Percentiles rank a stretch among this genome's conserved stretches.
Conservation (phyloP, 352 stramenopile species). For the Phytophthora tubulina region DNA sequence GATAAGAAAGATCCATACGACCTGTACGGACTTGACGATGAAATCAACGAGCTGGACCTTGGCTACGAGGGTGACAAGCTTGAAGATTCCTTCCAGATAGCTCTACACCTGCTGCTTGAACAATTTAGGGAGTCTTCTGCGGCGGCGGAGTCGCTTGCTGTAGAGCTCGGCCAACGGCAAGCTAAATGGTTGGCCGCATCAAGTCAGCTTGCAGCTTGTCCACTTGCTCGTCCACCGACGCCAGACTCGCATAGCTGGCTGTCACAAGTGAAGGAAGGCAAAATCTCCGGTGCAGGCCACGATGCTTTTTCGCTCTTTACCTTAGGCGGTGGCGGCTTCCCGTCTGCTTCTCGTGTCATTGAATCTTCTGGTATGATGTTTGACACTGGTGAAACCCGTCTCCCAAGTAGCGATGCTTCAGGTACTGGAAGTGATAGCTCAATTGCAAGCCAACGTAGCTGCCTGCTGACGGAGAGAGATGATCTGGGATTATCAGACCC, state of each 20-base stretch:
- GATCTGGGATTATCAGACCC: conserved; percentile 58
- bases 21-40: conserved; percentile 33
- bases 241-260: conserved; percentile 82
- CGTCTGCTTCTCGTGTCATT: conserved; percentile 47
- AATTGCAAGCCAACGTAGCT: conserved; percentile 33
- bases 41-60: conserved; percentile 24
- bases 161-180: conserved; percentile 49
- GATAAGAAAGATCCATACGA: conserved; percentile 31
- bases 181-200: conserved; percentile 77
- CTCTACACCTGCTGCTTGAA: conserved; percentile 34
- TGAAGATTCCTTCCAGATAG: conserved; percentile 39
- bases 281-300: conserved; percentile 77
- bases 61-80: conserved; percentile 37
- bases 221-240: conserved; percentile 55
- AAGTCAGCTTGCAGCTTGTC: conserved; percentile 73
- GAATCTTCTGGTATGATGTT: conserved; percentile 55
- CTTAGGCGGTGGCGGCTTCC: conserved; percentile 25
- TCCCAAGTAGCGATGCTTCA: conserved; percentile 27
- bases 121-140: conserved; percentile 45
- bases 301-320: conserved; percentile 52
- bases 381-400: conserved; percentile 41
- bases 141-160: conserved; percentile 37
- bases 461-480: conserved; percentile 50
- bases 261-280: conserved; percentile 76
- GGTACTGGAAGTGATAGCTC: conserved; percentile 20